Evolutionary conservation across 2,329 filamentous ascomycete species (phyloP), one percentile per base, ranked within the genome.

Genomic region (Blastomyces percursus): DNA sequence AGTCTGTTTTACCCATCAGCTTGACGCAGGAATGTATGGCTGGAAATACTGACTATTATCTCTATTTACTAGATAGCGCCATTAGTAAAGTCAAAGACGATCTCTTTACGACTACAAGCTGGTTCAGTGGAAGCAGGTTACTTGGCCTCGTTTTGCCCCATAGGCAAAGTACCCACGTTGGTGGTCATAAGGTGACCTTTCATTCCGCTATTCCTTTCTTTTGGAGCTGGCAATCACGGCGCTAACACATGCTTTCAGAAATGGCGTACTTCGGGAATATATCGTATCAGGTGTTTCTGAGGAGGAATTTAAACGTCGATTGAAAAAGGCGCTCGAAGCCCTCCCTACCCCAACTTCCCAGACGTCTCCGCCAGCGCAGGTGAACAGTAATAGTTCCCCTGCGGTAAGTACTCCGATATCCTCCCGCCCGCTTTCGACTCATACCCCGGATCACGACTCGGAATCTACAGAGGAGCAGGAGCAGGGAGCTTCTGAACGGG

Each of bases 101-200:
- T 96, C 24, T 77, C 87, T 8, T 79, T 96, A 27, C 84, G 87
- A 59, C 79, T 96, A 27, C 75, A 81, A 42, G 85, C 86, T 21
- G 89, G 87, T 27, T 91, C 89, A 1, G 83, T 88, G 67, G 91
- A 96, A 77, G 91, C 91, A 11, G 86, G 84, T 6, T 95, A 91
- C 70, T 80, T 97, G 16, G 83, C 86, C 11, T 89, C 90, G 55
- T 89, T 96, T 69, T 95, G 90, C 69, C 89, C 90, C 0, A 78
- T 96, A n/a, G 82, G 84, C 0, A 85, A 85, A 67, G 85, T 85
- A n/a, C 92, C 93, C 0, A 88, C 88, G 1, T 76, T 96, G 9
- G 82, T 96, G 19, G 79, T 95, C 24, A 64, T 56, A 44, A 61
- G 56, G 60, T 61, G 50, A 32, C 51, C 16, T 35, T 32, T 30